Conservation (phyloP, 2,329 filamentous ascomycete genomes). For the Chaetomium olivaceum region DNA sequence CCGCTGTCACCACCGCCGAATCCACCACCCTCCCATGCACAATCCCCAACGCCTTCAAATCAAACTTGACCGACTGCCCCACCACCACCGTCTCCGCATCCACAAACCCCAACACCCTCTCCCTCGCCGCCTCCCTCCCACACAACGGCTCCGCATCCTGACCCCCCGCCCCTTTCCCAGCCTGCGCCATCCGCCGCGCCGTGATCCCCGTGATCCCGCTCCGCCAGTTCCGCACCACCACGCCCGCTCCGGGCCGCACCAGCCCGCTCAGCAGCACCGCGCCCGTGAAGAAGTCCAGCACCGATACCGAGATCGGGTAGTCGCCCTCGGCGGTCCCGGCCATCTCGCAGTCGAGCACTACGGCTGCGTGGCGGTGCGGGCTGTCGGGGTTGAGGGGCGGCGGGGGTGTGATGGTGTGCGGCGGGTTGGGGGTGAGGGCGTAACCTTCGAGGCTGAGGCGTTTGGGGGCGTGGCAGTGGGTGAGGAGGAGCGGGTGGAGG, state of each 20-base stretch:
- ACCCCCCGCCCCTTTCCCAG: background rate
- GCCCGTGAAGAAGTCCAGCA: conserved; percentile 5
- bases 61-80: background rate
- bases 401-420: background rate
- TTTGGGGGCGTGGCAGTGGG: background rate
- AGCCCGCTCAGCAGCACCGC: background rate
- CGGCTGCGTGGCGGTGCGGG: background rate
- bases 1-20: background rate
- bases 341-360: conserved; percentile 14
- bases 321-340: background rate
- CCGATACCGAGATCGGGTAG: background rate
- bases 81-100: background rate
- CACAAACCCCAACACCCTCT: background rate
- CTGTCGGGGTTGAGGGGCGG: background rate
- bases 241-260: background rate
- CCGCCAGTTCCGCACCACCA: background rate
- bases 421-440: background rate
- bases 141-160: background rate
- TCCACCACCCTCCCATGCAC: conserved; percentile 1
- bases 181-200: background rate
- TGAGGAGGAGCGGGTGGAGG: background rate
- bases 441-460: background rate
- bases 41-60: background rate
- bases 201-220: background rate
- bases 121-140: background rate